These are phyloP conservation scores for Suhomyces sp. DNA, from an alignment of 805 yeast species.

Conservation along the genomic window DNA sequence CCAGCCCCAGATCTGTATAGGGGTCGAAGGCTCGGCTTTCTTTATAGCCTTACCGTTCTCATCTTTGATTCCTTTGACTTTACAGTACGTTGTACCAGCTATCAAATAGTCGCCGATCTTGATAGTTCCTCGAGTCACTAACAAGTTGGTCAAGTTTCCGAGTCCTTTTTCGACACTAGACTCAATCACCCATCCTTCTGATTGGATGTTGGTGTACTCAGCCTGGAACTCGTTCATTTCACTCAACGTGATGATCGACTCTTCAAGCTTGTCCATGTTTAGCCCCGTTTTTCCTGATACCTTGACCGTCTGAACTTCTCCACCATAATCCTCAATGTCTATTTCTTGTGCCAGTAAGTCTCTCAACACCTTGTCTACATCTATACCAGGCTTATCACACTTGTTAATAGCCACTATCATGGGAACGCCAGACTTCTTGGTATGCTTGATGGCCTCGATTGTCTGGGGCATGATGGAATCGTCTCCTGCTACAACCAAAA, in stretches of 20 bases:
- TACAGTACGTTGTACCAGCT: constrained; percentile 85
- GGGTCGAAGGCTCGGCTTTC: constrained; percentile 79
- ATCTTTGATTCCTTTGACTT: constrained; percentile 73
- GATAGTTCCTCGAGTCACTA: constrained; percentile 76
- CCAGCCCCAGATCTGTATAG: constrained; percentile 94
- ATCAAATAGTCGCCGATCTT: constrained; percentile 70
- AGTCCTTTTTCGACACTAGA: constrained; percentile 76
- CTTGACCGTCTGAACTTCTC: constrained; percentile 84
- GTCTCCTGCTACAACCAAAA: constrained; percentile 93
- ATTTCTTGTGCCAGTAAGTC: constrained; percentile 77
- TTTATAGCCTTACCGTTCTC: constrained; percentile 64
- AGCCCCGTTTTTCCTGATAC: constrained; percentile 88
- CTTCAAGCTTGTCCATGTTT: constrained; percentile 87
- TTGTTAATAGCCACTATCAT: constrained; percentile 90
- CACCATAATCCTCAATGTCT: constrained; percentile 90
- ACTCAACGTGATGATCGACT: constrained; percentile 78
- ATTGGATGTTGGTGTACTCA: constrained; percentile 44
- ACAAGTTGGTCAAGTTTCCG: constrained; percentile 82
- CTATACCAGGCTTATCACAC: constrained; percentile 76
- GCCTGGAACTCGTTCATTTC: constrained; percentile 81
- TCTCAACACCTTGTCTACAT: constrained; percentile 70
- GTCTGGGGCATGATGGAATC: constrained; percentile 99
- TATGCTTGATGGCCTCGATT: constrained; percentile 90
- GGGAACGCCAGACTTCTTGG: constrained; percentile 75
- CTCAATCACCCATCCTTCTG: constrained; percentile 90